Evolutionary conservation across 2,329 filamentous ascomycete species (phyloP), one percentile per base, ranked within the genome.

Genomic region (Teratosphaeria gauchensis): DNA sequence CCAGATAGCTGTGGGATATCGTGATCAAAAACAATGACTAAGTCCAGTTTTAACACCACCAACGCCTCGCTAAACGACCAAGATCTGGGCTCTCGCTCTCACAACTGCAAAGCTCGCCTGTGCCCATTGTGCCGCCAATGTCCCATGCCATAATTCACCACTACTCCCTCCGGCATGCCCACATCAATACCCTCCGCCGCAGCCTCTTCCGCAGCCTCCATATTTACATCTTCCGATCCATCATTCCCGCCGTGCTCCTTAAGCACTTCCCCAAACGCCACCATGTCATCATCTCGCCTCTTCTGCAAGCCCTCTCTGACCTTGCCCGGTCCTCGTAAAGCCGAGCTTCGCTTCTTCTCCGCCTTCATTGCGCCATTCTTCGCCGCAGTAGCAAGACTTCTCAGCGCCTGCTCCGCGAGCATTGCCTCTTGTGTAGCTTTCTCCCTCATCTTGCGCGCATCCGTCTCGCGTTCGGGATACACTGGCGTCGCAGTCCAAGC

Each of bases 341-440:
- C 64, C 51, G 54, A 64, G 65, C 74, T 75, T 56, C 77, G 73
- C 53, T 71, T 69, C 42, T 73, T 75, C 31, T 74, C 72, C 14
- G 73, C 72, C 56, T 74, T 75, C 38, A 76, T 64, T 53, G 78
- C 78, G 30, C 81, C 80, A 3, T 79, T 77, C 67, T 78, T 77
- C 48, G 73, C 72, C 33, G 75, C 76, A 1, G 74, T 74, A 62
- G 79, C 78, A 30, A 88, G 74, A 66, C 83, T 85, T 54, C 84
- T 76, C 62, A 88, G 71, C 21, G 84, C 84, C 65, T 86, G 82
- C 69, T 87, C 85, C 7, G 84, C 85, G 60, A 84, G 71, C 53
- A 85, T 79, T 14, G 84, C 84, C 68, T 88, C 85, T 66, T 86
- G 80, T 3, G 84, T 86, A 4, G 84, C 84, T 59, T 80, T 78